These are phyloP conservation scores for Stygiomarasmius scandens DNA, from an alignment of 1,284 basidiomycete species.

Conservation along the genomic window DNA sequence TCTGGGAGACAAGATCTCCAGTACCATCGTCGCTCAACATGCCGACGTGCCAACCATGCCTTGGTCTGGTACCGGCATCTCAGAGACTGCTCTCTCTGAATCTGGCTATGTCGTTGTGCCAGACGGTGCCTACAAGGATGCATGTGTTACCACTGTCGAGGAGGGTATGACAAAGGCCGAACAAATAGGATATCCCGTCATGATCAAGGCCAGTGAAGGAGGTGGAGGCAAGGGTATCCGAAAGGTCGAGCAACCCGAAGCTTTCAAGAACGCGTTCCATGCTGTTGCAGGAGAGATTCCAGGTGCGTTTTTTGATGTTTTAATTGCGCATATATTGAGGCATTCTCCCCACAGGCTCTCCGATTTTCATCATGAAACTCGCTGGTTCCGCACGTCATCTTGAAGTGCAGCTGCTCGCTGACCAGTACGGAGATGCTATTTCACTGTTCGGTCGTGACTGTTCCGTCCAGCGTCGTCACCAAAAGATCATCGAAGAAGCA, in stretches of 20 bases:
- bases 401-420: slow-evolving; percentile 97
- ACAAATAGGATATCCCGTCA: slow-evolving; percentile 94
- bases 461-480: slow-evolving; percentile 98
- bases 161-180: slow-evolving; percentile 86
- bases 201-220: slow-evolving; percentile 99
- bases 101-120: slow-evolving; percentile 94
- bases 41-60: slow-evolving; percentile 99
- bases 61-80: slow-evolving; percentile 97
- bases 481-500: slow-evolving; percentile 99
- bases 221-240: slow-evolving; percentile 99
- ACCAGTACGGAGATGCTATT: slow-evolving; percentile 99
- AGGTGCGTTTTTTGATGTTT: slow-evolving; percentile 53
- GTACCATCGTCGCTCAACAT: slow-evolving; percentile 97
- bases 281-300: slow-evolving; percentile 97
- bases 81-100: slow-evolving; percentile 84
- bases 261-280: slow-evolving; percentile 92
- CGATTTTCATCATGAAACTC: slow-evolving; percentile 99
- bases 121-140: slow-evolving; percentile 87
- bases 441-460: slow-evolving; percentile 99
- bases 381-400: slow-evolving; percentile 96
- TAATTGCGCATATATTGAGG: slow-evolving; percentile 14
- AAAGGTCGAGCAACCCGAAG: slow-evolving; percentile 84
- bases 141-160: slow-evolving; percentile 90
- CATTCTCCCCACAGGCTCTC: slow-evolving; percentile 70
- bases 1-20: slow-evolving; percentile 99